Percentiles rank a stretch among this genome's conserved stretches.
These are phyloP conservation scores for Cadophora gregata DNA, from an alignment of 2,329 filamentous ascomycete species.

Conservation along the genomic window DNA sequence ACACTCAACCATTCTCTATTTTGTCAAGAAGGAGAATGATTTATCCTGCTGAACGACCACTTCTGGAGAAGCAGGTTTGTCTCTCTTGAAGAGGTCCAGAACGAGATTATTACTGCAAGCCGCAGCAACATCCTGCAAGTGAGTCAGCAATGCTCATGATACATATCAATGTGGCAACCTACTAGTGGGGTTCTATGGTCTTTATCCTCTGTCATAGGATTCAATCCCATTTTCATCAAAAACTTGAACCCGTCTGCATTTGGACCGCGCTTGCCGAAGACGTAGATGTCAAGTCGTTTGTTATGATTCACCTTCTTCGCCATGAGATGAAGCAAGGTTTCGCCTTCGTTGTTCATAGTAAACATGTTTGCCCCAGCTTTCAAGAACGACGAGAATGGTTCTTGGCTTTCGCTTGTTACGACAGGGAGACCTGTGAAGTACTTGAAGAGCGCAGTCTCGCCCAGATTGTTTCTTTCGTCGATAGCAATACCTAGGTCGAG, in stretches of 20 bases:
- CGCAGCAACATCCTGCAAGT: constrained; percentile 44
- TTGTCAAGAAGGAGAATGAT: not conserved
- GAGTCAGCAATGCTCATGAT: not conserved
- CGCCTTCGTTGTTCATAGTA: constrained; percentile 25
- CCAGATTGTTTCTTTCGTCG: constrained; percentile 31
- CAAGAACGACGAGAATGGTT: constrained; percentile 14
- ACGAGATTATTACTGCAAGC: constrained; percentile 40
- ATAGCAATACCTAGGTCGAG: constrained; percentile 31
- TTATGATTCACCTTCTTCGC: constrained; percentile 20
- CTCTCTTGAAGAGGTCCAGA: constrained; percentile 42
- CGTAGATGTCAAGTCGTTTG: not conserved
- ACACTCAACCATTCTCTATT: not conserved
- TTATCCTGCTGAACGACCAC: no score
- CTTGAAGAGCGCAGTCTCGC: constrained; percentile 24
- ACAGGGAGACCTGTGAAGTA: constrained; percentile 12
- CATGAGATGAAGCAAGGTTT: constrained; percentile 27
- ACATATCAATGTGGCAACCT: not conserved
- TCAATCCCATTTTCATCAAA: constrained; percentile 29
- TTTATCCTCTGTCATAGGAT: constrained; percentile 29
- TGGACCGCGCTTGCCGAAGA: not conserved
- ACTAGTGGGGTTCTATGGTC: constrained; percentile 27
- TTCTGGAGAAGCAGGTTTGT: not conserved
- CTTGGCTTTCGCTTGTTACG: not conserved
- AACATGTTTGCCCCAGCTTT: constrained; percentile 27
- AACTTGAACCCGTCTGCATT: constrained; percentile 24